phyloP scores from a whole-genome alignment of 495 filamentous ascomycete genomes.

The Aspergillus incahuasiensis region DNA sequence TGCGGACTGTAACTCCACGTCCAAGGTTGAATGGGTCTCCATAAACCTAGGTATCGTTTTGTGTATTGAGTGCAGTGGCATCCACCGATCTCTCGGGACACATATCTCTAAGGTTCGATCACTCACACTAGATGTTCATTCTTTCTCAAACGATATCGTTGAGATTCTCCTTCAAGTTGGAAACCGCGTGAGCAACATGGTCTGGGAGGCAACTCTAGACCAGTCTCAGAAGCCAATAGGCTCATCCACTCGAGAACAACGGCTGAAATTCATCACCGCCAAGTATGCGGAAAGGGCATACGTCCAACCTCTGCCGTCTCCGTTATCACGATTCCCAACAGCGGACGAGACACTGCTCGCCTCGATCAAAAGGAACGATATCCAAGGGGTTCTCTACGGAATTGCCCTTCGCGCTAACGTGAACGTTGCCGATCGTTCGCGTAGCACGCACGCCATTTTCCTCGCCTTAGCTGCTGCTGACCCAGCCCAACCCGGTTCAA shows the following conservation, averaged over 20 bases:
- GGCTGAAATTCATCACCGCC: slow-evolving; percentile 85
- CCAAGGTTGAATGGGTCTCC: slow-evolving; percentile 97
- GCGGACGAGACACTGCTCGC: slow-evolving; percentile 90
- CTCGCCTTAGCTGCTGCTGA: slow-evolving; percentile 93
- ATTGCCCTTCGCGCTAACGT: slow-evolving; percentile 83
- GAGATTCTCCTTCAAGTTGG: slow-evolving; percentile 91
- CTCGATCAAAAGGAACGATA: slow-evolving; percentile 89
- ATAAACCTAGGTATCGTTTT: slow-evolving; percentile 96
- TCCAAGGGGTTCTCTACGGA: slow-evolving; percentile 85
- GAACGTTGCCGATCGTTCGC: slow-evolving; percentile 80
- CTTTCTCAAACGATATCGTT: slow-evolving; percentile 92
- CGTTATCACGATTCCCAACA: slow-evolving; percentile 69
- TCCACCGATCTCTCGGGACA: slow-evolving; percentile 93
- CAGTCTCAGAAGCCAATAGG: slow-evolving; percentile 63
- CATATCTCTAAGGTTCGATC: slow-evolving; percentile 98
- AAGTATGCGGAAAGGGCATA: slow-evolving; percentile 87
- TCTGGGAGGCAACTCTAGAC: slow-evolving; percentile 89
- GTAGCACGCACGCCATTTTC: slow-evolving; percentile 82
- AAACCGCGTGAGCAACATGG: slow-evolving; percentile 91
- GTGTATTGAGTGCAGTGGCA: slow-evolving; percentile 97
- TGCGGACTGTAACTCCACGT: slow-evolving; percentile 86
- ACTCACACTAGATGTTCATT: slow-evolving; percentile 88
- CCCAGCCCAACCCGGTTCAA: slow-evolving; percentile 64
- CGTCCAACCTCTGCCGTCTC: slow-evolving; percentile 71
- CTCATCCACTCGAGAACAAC: slow-evolving; percentile 78